These are phyloP conservation scores for Aspergillus wentii DNA, from an alignment of 495 filamentous ascomycete genomes.

Conservation along the genomic window DNA sequence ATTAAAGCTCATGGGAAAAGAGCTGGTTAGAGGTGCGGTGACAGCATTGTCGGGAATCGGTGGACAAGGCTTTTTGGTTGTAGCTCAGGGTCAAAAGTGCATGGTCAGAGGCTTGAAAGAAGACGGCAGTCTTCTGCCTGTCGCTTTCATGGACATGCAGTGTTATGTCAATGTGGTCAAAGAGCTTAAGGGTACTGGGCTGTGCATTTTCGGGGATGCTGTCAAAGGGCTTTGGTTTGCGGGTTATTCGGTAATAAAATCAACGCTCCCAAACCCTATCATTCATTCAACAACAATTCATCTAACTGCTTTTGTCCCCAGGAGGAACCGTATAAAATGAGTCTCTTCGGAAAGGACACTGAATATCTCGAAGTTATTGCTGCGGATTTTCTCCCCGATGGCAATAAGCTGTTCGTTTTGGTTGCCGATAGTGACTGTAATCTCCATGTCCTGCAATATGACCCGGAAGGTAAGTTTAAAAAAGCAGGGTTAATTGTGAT, in stretches of 20 bases:
- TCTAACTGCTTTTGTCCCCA: conserved; percentile 11
- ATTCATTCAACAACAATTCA: not conserved
- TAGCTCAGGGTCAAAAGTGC: conserved; percentile 92
- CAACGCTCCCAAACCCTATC: not conserved
- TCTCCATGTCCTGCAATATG: conserved; percentile 85
- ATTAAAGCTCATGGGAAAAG: conserved; percentile 79
- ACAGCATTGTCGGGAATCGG: conserved; percentile 82
- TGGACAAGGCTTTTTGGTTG: conserved; percentile 86
- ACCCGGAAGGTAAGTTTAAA: conserved; percentile 76
- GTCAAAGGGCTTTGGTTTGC: conserved; percentile 93
- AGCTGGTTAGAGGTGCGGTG: conserved; percentile 91
- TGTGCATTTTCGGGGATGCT: conserved; percentile 81
- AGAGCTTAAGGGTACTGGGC: conserved; percentile 73
- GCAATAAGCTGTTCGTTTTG: conserved; percentile 74
- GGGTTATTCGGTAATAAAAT: conserved; percentile 73
- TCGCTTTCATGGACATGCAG: conserved; percentile 97
- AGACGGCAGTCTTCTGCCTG: conserved; percentile 83
- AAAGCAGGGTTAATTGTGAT: no score
- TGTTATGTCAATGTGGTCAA: conserved; percentile 81
- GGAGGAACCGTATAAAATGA: conserved; percentile 93
- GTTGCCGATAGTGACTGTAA: conserved; percentile 81
- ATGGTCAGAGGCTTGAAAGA: conserved; percentile 96
- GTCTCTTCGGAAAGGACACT: conserved; percentile 82
- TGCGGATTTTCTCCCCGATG: conserved; percentile 85
- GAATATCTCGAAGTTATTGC: conserved; percentile 70